Percentiles rank a stretch among this genome's conserved stretches.
Evolutionary conservation across 176 grass and related monocot genomes (phyloP).

Genomic region (Triticum aestivum): IWGSC_CS_RefSeq_v2.1 NC_057797.1:621413358-621413857

Average conservation of each 20-base stretch:
- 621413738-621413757: background rate
- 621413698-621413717: constrained; percentile 9
- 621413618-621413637: constrained; percentile 86
- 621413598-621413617: constrained; percentile 81
- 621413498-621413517: background rate
- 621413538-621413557: constrained; percentile 75
- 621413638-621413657: constrained; percentile 98
- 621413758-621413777: background rate
- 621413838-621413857: constrained; percentile 3
- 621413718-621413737: constrained; percentile 4
- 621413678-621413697: constrained; percentile 87
- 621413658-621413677: constrained; percentile 98
- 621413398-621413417: constrained; percentile 66
- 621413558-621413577: constrained; percentile 68
- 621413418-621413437: constrained; percentile 32
- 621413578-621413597: constrained; percentile 94
- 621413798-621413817: constrained; percentile 4
- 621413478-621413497: background rate
- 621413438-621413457: background rate
- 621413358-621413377: constrained; percentile 88
- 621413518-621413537: constrained; percentile 34
- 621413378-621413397: constrained; percentile 88
- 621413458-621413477: background rate
- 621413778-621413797: background rate
- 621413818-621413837: background rate